A percentile compares a stretch with the other conserved stretches of the same genome.
Evolutionary conservation across 1,284 basidiomycete species (phyloP).

Genomic region (Microbotryum violaceum): DNA sequence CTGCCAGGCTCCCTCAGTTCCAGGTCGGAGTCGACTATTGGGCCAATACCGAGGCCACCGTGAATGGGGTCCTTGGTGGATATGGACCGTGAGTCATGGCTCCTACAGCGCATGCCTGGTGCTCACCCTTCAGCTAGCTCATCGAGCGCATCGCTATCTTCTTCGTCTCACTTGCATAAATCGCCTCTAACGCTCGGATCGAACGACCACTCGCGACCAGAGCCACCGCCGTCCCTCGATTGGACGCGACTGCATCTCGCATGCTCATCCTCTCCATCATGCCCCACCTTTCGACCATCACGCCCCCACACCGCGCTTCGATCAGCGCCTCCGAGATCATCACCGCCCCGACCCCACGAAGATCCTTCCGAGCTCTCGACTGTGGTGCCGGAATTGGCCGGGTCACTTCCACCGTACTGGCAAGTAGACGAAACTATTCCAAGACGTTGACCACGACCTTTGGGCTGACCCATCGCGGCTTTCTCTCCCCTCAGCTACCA

Average conservation of each 20-base stretch:
- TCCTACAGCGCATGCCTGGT: background rate
- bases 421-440: too few relatives aligned
- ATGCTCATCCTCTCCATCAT: conserved; percentile 71
- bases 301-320: conserved; percentile 52
- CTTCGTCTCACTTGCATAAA: background rate
- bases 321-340: conserved; percentile 1
- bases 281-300: conserved; percentile 66
- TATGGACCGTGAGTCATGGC: conserved; percentile 28
- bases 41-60: conserved; percentile 60
- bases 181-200: background rate
- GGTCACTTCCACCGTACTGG: conserved; percentile 71
- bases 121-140: background rate
- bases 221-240: conserved; percentile 66
- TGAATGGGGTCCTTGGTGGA: conserved; percentile 63
- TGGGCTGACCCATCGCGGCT: too few relatives aligned
- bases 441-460: too few relatives aligned
- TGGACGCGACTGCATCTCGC: conserved; percentile 80
- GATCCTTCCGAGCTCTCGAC: conserved; percentile 60
- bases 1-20: conserved; percentile 41
- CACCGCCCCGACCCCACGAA: conserved; percentile 25
- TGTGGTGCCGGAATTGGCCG: conserved; percentile 82
- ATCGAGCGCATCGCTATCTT: background rate
- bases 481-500: conserved; percentile 47
- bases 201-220: background rate
- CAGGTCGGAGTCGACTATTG: conserved; percentile 67